Conservation (phyloP, 495 filamentous ascomycete genomes). For the Tetracladium marchalianum region DNA sequence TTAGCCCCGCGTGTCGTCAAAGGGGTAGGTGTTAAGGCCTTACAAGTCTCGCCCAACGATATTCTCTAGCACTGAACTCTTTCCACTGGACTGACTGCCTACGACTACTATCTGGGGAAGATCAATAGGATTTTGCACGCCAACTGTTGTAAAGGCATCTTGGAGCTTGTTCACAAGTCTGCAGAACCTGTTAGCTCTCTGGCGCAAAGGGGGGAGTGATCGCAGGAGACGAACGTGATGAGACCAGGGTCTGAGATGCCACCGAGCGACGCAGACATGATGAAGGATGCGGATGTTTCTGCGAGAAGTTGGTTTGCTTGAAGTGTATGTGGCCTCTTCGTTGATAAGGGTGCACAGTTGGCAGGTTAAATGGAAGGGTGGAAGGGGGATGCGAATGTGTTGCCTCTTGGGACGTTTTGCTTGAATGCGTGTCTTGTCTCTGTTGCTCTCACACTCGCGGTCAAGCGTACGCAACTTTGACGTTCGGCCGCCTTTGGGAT, state of each 20-base stretch:
- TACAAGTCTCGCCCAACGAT: constrained; percentile 99
- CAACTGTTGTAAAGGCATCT: constrained; percentile 98
- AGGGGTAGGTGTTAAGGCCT: constrained; percentile 24
- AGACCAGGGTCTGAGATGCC: constrained; percentile 51
- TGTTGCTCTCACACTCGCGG: too few species aligned
- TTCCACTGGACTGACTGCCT: constrained; percentile 97
- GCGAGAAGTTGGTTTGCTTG: not conserved
- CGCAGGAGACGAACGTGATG: constrained; percentile 38
- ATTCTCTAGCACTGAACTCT: constrained; percentile 99
- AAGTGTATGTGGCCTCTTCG: not conserved
- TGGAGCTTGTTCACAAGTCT: constrained; percentile 98
- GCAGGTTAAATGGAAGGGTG: too few species aligned
- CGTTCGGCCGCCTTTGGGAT: too few species aligned
- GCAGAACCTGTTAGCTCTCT: constrained; percentile 18
- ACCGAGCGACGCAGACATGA: constrained; percentile 26
- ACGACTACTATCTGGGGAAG: constrained; percentile 98
- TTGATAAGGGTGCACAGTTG: too few species aligned
- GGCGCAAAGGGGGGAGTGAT: constrained; percentile 13
- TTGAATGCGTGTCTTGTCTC: too few species aligned
- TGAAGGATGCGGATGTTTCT: not conserved
- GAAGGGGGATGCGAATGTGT: too few species aligned
- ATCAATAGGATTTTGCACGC: constrained; percentile 98
- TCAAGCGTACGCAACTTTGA: too few species aligned
- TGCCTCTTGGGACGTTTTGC: too few species aligned
- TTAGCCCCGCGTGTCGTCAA: constrained; percentile 7